Percentiles rank a stretch among this genome's conserved stretches.
These are phyloP conservation scores for Pythium folliculosum DNA, from an alignment of 352 stramenopile species.

Conservation along the genomic window DNA sequence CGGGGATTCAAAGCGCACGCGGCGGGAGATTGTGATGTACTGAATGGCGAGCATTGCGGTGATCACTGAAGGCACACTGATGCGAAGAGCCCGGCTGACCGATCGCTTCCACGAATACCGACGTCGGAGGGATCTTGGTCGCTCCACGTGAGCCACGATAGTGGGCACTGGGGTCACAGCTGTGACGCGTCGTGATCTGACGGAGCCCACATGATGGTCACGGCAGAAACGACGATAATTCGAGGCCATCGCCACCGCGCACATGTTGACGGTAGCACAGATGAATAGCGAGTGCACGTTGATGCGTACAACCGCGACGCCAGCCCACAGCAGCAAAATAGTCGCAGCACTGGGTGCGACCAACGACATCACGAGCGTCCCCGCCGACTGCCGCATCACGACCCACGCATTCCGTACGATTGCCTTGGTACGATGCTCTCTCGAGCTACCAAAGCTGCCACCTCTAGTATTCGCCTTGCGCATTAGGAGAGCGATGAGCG, in stretches of 20 bases:
- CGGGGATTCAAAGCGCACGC: not conserved
- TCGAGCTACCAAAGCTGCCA: not conserved
- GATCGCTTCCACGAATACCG: not conserved
- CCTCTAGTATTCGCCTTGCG: not conserved
- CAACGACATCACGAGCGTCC: not conserved
- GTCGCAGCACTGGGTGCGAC: not conserved
- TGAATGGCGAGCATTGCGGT: slow-evolving; percentile 3
- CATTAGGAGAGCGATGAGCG: not conserved
- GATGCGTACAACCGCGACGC: slow-evolving; percentile 1
- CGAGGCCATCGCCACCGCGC: not conserved
- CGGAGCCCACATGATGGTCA: too few relatives aligned
- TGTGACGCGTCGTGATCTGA: too few relatives aligned
- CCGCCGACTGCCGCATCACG: not conserved
- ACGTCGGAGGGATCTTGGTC: too few relatives aligned
- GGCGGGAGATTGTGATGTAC: slow-evolving; percentile 5
- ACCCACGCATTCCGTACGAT: not conserved
- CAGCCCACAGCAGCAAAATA: not conserved
- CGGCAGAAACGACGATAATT: not conserved
- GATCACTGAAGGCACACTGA: not conserved
- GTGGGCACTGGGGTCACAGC: too few relatives aligned
- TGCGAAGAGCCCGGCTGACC: not conserved
- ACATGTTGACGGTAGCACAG: not conserved
- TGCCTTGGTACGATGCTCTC: not conserved
- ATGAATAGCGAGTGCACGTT: slow-evolving; percentile 15
- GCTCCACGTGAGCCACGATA: not conserved